These are phyloP conservation scores for Hypericum androsaemum DNA, from an alignment of 345 rosid genomes.

Conservation along the genomic window DNA sequence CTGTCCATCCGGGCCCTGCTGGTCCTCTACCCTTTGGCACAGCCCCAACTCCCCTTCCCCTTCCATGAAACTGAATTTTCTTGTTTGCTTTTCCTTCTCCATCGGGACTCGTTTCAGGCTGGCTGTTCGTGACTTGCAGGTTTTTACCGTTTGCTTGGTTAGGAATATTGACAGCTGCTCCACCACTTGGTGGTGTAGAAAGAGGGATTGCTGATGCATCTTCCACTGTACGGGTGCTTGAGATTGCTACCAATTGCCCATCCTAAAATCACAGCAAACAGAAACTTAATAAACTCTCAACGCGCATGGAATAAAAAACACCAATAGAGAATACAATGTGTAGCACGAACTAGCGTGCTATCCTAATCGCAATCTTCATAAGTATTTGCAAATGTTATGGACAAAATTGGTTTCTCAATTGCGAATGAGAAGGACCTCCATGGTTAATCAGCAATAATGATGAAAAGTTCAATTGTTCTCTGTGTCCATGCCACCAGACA, in stretches of 20 bases:
- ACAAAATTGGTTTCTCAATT: too few relatives aligned
- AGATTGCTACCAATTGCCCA: conserved; percentile 21
- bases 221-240: conserved; percentile 18
- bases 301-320: not conserved
- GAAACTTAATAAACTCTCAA: conserved; percentile 18
- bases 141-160: conserved; percentile 4
- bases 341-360: too few relatives aligned
- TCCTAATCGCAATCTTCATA: too few relatives aligned
- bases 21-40: conserved; percentile 8
- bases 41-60: conserved; percentile 16
- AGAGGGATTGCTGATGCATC: conserved; percentile 27
- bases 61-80: conserved; percentile 15
- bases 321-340: too few relatives aligned
- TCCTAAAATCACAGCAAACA: conserved; percentile 32
- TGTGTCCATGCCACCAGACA: too few relatives aligned
- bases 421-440: too few relatives aligned
- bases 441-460: too few relatives aligned
- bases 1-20: conserved; percentile 20
- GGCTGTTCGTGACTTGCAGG: not conserved
- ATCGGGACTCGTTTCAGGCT: not conserved
- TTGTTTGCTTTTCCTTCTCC: conserved; percentile 8
- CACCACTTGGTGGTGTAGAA: conserved; percentile 17
- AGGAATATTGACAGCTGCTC: conserved; percentile 18
- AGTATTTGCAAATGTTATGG: too few relatives aligned
- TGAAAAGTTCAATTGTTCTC: too few relatives aligned